phyloP scores from a whole-genome alignment of 2,329 filamentous ascomycete species.

The Dryadomyces quercivorus region DNA sequence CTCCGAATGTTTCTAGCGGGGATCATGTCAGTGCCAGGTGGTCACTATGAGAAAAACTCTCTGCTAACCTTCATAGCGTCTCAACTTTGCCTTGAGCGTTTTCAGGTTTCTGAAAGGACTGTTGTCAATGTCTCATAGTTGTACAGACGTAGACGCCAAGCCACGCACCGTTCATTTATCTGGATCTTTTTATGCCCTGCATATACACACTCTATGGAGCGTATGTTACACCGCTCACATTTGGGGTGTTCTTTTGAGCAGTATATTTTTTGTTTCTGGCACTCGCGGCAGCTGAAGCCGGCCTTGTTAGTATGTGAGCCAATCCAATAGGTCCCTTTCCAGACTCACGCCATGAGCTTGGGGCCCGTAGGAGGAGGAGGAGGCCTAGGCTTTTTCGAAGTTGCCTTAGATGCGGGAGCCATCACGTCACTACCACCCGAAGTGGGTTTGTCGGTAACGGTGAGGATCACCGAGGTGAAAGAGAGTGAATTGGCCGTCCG shows the following conservation, averaged over 20 bases:
- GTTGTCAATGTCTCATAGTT: not conserved
- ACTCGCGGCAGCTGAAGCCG: slow-evolving; percentile 8
- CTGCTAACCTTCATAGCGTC: slow-evolving; percentile 8
- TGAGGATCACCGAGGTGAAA: too few species aligned
- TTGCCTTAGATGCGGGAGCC: not conserved
- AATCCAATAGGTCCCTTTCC: not conserved
- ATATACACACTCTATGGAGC: slow-evolving; percentile 9
- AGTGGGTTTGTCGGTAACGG: too few species aligned
- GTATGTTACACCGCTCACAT: slow-evolving; percentile 8
- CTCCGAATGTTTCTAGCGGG: slow-evolving; percentile 5
- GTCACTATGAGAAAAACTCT: not conserved
- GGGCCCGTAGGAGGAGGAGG: not conserved
- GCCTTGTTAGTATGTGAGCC: not conserved
- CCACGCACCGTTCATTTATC: slow-evolving; percentile 9
- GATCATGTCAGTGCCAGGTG: not conserved
- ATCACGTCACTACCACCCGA: not conserved
- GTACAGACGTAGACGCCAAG: too few species aligned
- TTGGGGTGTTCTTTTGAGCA: slow-evolving; percentile 10
- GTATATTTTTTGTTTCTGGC: slow-evolving; percentile 11
- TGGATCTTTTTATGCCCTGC: slow-evolving; percentile 9
- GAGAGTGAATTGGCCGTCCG: not conserved
- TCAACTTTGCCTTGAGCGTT: slow-evolving; percentile 7
- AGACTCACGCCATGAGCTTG: slow-evolving; percentile 4
- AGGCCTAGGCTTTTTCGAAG: not conserved
- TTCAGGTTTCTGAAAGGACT: slow-evolving; percentile 5